These are phyloP conservation scores for Mortierella sp. DNA, from an alignment of 371 early-diverging fungal species.

Conservation along the genomic window DNA sequence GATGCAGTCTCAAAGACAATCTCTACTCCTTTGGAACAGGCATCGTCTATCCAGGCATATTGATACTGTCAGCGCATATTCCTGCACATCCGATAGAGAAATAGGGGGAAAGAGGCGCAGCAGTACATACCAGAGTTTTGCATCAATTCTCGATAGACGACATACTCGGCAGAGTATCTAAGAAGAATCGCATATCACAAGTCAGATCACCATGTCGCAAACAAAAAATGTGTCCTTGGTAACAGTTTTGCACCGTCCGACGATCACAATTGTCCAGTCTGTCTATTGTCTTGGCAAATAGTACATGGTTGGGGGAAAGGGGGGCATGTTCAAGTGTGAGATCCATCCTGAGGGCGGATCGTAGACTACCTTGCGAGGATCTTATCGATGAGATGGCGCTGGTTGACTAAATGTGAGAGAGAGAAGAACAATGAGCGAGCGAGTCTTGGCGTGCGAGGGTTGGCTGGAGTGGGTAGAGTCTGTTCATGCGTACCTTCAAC, in stretches of 20 bases:
- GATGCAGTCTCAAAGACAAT: conserved; percentile 66
- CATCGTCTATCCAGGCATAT: conserved; percentile 61
- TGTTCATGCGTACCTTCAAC: conserved; percentile 61
- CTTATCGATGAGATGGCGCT: conserved; percentile 93
- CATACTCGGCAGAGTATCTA: conserved; percentile 81
- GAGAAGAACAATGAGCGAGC: neutral
- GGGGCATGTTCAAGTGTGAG: no score
- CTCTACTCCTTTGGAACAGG: conserved; percentile 66
- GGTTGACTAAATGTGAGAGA: conserved; percentile 71
- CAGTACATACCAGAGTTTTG: conserved; percentile 71
- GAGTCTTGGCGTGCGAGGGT: no score
- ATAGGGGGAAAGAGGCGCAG: neutral
- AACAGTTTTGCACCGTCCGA: no score
- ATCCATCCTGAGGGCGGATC: no score
- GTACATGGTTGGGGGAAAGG: no score
- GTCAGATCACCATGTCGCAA: neutral
- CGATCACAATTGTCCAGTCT: no score
- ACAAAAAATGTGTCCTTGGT: no score
- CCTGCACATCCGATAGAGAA: no score
- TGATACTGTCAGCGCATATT: no score
- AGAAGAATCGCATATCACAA: neutral
- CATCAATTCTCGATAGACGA: conserved; percentile 79
- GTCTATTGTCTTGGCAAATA: no score
- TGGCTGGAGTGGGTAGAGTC: neutral
- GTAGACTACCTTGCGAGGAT: conserved; percentile 83